Base-by-base conservation (phyloP, 1,139 yeast genomes). In the Zhuliangozyma parablackwelliae region DNA sequence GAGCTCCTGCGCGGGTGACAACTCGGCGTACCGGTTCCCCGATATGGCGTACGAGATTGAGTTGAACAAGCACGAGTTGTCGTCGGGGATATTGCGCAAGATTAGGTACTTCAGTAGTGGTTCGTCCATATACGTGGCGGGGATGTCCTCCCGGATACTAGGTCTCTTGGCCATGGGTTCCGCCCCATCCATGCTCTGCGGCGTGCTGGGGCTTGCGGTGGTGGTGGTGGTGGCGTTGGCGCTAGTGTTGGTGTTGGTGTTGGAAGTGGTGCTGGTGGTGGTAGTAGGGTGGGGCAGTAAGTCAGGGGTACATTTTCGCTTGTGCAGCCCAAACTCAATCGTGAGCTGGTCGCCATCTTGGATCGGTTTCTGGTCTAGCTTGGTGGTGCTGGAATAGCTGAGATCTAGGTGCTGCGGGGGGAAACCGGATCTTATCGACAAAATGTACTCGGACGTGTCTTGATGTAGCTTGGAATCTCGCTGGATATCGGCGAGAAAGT, bases 41-140 rank as follows among this genome's bases (percentile, higher is more conserved):
- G 71, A 65, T 6, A 76, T 55, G 10, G 80, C 76, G 50, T 79
- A 80, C 1, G 80, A 69, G 1, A 85, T 66, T 0, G 94, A 75
- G 46, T 84, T 78, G 61, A 85, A 85, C 48, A 86, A 62, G 53
- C 95, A 85, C 8, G 94, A 82, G 53, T 85, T 85, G 55, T 86
- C 94, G 51, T 85, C 90, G 1, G 86, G 84, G 42, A 83, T 79
- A 37, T 77, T 75, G 28, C 88, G 69, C 11, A 83, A 65, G 10
- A 72, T 63, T 21, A 78, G 50, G 41, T 59, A 61, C 34, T 53
- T 46, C 23, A 51, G 45, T 21, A 50, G 29, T 12, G 31, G 26
- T 9, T 50, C 50, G 2, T 44, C 46, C 10, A 63, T 49, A 35
- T 44, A 50, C 2, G 55, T 59, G 7, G 59, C 42, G 2, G 72